These are phyloP conservation scores for Porodaedalea pini DNA, from an alignment of 1,284 basidiomycete genomes.

Conservation along the genomic window DNA sequence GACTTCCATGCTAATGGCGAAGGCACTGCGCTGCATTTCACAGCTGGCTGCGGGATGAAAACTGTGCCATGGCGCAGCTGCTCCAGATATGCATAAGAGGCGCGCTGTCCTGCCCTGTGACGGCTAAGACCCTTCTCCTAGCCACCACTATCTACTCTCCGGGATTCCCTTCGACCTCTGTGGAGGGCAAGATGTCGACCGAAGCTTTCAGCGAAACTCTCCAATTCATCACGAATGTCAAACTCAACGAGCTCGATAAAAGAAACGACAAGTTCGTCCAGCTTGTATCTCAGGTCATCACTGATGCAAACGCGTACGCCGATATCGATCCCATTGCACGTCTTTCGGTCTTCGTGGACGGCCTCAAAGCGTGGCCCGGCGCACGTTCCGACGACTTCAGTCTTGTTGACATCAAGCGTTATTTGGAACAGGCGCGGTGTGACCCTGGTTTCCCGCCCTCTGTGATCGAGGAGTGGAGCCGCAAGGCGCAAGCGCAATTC, in stretches of 20 bases:
- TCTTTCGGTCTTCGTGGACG: constrained; percentile 12
- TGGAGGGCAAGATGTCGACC: constrained; percentile 18
- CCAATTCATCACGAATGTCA: constrained; percentile 41
- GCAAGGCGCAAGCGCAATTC: constrained; percentile 11
- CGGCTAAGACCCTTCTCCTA: too few relatives aligned
- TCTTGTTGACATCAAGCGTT: constrained; percentile 11
- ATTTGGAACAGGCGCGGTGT: constrained; percentile 13
- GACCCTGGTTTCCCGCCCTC: constrained; percentile 13
- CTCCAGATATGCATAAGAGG: too few relatives aligned
- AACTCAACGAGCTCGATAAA: constrained; percentile 40
- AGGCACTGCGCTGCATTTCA: too few relatives aligned
- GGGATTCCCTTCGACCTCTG: too few relatives aligned
- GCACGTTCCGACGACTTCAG: constrained; percentile 14
- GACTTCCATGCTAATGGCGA: too few relatives aligned
- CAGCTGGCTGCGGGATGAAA: too few relatives aligned
- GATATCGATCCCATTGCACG: constrained; percentile 6
- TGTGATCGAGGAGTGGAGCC: constrained; percentile 14
- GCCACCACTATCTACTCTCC: too few relatives aligned
- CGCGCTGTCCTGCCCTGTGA: too few relatives aligned
- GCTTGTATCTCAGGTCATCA: not conserved
- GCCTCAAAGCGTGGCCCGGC: constrained; percentile 16
- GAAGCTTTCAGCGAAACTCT: constrained; percentile 29
- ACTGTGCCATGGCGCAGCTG: too few relatives aligned
- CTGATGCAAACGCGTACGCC: not conserved
- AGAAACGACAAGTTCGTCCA: constrained; percentile 22